These are phyloP conservation scores for Ascochyta lentis DNA, from an alignment of 2,329 filamentous ascomycete genomes.

Conservation along the genomic window DNA sequence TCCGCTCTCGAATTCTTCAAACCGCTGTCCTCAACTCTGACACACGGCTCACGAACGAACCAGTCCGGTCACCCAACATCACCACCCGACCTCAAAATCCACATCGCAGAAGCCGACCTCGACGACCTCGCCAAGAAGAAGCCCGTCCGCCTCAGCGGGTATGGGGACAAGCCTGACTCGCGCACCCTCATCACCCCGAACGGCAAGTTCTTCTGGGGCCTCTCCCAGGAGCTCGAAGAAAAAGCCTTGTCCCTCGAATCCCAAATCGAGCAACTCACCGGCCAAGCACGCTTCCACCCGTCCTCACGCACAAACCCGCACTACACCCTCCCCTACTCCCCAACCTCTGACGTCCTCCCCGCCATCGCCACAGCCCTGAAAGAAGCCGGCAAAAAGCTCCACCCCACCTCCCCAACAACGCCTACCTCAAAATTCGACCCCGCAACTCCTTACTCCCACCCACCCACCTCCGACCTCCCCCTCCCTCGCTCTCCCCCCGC, in stretches of 20 bases:
- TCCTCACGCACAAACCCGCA: slow-evolving; percentile 20
- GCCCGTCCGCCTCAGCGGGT: slow-evolving; percentile 53
- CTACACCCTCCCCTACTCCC: slow-evolving; percentile 22
- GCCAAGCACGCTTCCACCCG: slow-evolving; percentile 40
- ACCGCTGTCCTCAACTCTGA: slow-evolving; percentile 45
- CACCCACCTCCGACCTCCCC: slow-evolving; percentile 28
- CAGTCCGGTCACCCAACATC: slow-evolving; percentile 31
- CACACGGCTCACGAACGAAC: slow-evolving; percentile 36
- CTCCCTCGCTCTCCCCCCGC: slow-evolving; percentile 22
- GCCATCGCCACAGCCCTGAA: slow-evolving; percentile 47
- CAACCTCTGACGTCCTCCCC: slow-evolving; percentile 41
- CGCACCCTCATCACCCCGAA: slow-evolving; percentile 77
- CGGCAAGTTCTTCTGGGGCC: slow-evolving; percentile 76
- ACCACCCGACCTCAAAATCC: slow-evolving; percentile 46
- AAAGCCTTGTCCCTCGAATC: slow-evolving; percentile 73
- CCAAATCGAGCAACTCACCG: slow-evolving; percentile 41
- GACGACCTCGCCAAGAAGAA: slow-evolving; percentile 63
- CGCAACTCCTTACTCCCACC: slow-evolving; percentile 30
- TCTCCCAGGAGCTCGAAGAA: slow-evolving; percentile 72
- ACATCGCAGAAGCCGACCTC: slow-evolving; percentile 52
- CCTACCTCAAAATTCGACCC: slow-evolving; percentile 35
- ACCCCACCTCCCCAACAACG: slow-evolving; percentile 31
- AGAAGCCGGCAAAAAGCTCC: slow-evolving; percentile 45
- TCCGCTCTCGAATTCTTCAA: slow-evolving; percentile 53
- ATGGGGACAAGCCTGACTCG: slow-evolving; percentile 53